phyloP scores from a whole-genome alignment of 306 rosid genomes.

The Cicer arietinum region DNA sequence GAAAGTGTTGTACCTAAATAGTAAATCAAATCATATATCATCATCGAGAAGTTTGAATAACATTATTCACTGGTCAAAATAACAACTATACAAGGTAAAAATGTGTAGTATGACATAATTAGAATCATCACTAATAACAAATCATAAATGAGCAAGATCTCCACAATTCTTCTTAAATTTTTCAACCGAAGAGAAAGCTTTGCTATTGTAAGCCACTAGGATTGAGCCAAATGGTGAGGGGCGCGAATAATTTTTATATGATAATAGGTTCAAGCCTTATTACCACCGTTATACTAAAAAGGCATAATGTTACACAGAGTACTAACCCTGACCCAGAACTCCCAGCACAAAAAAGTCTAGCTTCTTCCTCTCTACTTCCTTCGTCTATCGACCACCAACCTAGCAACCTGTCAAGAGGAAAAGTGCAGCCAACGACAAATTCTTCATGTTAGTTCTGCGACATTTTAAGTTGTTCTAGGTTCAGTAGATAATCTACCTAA shows the following conservation, averaged over 20 bases:
- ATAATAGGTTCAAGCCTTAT: not conserved
- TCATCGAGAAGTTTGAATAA: constrained; percentile 28
- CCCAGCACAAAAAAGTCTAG: constrained; percentile 70
- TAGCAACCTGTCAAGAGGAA: constrained; percentile 61
- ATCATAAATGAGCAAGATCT: constrained; percentile 5
- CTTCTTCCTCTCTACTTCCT: constrained; percentile 89
- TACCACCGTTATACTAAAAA: not conserved
- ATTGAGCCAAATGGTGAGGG: not conserved
- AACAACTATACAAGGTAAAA: not conserved
- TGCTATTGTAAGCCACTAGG: not conserved
- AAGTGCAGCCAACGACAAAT: constrained; percentile 37
- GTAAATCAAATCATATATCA: constrained; percentile 38
- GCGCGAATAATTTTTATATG: no score
- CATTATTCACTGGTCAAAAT: constrained; percentile 16
- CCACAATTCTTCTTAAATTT: constrained; percentile 9
- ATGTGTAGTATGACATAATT: not conserved
- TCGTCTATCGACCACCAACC: constrained; percentile 99
- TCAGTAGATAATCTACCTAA: constrained; percentile 28
- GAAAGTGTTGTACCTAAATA: constrained; percentile 83
- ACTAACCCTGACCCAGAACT: constrained; percentile 85
- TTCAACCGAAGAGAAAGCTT: not conserved
- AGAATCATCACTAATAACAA: constrained; percentile 21
- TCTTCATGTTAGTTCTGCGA: constrained; percentile 24
- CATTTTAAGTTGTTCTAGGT: constrained; percentile 13
- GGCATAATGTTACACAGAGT: constrained; percentile 20